A percentile compares a stretch with the other conserved stretches of the same genome.
These are phyloP conservation scores for Dioscorea zingiberensis DNA, from an alignment of 106 monocot genomes.

Conservation along the genomic window DNA sequence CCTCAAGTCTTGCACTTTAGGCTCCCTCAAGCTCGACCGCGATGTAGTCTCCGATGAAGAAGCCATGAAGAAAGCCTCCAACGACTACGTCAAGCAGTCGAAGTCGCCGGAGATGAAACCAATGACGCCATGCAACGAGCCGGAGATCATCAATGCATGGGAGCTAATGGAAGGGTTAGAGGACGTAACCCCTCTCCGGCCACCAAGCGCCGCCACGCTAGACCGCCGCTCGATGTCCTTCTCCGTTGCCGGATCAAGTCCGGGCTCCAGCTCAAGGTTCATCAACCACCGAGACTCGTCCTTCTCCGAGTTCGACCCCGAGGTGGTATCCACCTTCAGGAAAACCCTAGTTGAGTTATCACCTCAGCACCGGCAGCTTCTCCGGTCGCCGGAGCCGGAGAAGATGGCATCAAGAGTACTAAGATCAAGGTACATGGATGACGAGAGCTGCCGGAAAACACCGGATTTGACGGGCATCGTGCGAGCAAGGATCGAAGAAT, in stretches of 20 bases:
- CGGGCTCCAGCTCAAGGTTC: too few relatives aligned
- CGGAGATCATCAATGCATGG: slow-evolving; percentile 42
- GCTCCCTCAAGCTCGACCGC: slow-evolving; percentile 16
- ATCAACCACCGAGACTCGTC: too few relatives aligned
- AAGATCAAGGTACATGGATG: too few relatives aligned
- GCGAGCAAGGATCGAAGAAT: slow-evolving; percentile 15
- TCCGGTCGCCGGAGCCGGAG: slow-evolving; percentile 6
- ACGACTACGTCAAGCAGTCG: not conserved
- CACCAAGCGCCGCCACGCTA: slow-evolving; percentile 4
- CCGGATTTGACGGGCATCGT: slow-evolving; percentile 17
- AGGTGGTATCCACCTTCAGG: slow-evolving; percentile 21
- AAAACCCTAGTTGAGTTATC: slow-evolving; percentile 30
- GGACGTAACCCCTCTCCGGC: slow-evolving; percentile 27
- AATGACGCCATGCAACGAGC: slow-evolving; percentile 46
- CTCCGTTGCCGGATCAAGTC: slow-evolving; percentile 2
- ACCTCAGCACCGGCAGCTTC: slow-evolving; percentile 14
- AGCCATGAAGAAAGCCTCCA: slow-evolving; percentile 4
- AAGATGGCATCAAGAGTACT: not conserved
- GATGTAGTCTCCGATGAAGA: not conserved
- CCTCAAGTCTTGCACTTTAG: slow-evolving; percentile 35
- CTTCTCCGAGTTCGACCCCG: slow-evolving; percentile 16
- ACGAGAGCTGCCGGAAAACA: not conserved
- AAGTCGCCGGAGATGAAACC: not conserved
- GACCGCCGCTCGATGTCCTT: slow-evolving; percentile 50
- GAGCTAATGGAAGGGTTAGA: slow-evolving; percentile 51